phyloP scores from a whole-genome alignment of 176 grass and related monocot species.

The maize (Zea mays) region DNA sequence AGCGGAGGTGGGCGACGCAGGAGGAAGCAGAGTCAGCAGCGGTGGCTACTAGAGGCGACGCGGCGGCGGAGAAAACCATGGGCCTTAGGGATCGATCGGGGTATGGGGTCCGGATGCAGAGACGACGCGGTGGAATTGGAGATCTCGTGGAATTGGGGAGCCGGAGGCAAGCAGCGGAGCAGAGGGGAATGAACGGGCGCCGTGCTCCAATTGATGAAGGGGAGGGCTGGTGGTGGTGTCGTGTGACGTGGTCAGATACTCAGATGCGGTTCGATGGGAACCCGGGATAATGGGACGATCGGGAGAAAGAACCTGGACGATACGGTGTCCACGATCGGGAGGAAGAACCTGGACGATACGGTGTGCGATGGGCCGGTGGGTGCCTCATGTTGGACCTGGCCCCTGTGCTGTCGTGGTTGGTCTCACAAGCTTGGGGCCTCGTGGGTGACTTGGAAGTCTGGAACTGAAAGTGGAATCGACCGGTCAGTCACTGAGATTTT shows the following conservation, averaged over 20 bases:
- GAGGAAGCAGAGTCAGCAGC: slow-evolving; percentile 4
- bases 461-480: no score
- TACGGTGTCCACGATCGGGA: no score
- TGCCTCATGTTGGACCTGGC: no score
- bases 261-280: not conserved
- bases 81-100: slow-evolving; percentile 20
- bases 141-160: slow-evolving; percentile 3
- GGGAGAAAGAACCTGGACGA: slow-evolving; percentile 61
- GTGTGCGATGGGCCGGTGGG: no score
- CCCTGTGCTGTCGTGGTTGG: no score
- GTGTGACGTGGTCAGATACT: not conserved
- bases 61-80: slow-evolving; percentile 31
- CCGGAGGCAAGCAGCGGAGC: not conserved
- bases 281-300: not conserved
- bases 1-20: not conserved
- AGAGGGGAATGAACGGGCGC: slow-evolving; percentile 14
- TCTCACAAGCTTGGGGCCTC: no score
- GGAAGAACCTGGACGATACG: no score
- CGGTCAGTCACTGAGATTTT: no score
- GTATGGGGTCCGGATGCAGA: slow-evolving; percentile 7
- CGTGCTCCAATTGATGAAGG: slow-evolving; percentile 33
- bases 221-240: slow-evolving; percentile 25
- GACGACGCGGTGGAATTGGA: slow-evolving; percentile 27
- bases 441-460: no score
- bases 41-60: slow-evolving; percentile 13